A percentile compares a stretch with the other conserved stretches of the same genome.
Conservation (phyloP, 2,329 filamentous ascomycete species). For the Fusarium duplospermum region DNA sequence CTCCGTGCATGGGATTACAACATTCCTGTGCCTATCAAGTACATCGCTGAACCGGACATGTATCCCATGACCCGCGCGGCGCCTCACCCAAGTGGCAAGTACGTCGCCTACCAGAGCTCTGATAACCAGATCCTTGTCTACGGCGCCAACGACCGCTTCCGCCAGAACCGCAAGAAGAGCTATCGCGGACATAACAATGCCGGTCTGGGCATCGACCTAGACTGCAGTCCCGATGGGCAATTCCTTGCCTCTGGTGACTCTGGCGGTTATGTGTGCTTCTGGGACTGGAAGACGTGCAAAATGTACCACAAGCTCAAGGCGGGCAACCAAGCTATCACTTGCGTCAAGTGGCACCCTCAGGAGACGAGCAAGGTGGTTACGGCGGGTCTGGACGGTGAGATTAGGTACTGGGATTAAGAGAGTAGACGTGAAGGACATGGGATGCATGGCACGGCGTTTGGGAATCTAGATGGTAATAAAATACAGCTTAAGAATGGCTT, state of each 20-base stretch:
- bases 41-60: conserved; percentile 98
- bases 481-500: conserved; percentile 8
- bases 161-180: conserved; percentile 96
- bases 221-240: conserved; percentile 90
- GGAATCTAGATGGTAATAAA: conserved; percentile 19
- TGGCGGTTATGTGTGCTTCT: conserved; percentile 92
- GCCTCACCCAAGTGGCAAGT: conserved; percentile 89
- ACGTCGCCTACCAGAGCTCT: conserved; percentile 90
- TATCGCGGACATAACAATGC: conserved; percentile 97
- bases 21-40: conserved; percentile 98
- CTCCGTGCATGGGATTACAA: conserved; percentile 98
- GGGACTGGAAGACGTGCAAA: conserved; percentile 99
- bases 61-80: conserved; percentile 91
- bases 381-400: conserved; percentile 87
- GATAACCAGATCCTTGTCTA: conserved; percentile 99
- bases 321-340: conserved; percentile 84
- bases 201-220: conserved; percentile 90
- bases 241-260: conserved; percentile 90
- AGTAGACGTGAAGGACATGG: conserved; percentile 10
- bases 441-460: conserved; percentile 44
- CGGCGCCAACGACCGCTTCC: conserved; percentile 92
- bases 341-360: conserved; percentile 95
- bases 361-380: conserved; percentile 95
- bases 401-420: conserved; percentile 90
- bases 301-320: conserved; percentile 98